phyloP scores from a whole-genome alignment of 768 basidiomycete species.

The Dentipellis sp. region DNA sequence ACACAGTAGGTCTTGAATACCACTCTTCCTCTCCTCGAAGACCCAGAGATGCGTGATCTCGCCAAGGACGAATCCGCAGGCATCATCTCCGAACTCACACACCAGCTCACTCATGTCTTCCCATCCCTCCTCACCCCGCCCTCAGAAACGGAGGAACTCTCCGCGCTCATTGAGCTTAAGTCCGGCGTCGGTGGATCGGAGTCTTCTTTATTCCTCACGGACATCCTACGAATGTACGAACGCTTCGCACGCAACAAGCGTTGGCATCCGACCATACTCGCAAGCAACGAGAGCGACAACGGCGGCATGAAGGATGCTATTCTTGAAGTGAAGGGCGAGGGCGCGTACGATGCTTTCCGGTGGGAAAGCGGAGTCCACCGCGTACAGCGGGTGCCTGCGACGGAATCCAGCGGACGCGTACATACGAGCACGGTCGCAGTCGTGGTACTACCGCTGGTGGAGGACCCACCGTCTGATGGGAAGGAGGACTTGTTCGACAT shows the following conservation, averaged over 20 bases:
- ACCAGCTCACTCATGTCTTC: slow-evolving; percentile 34
- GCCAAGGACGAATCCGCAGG: slow-evolving; percentile 5
- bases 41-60: slow-evolving; percentile 12
- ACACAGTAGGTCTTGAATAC: slow-evolving; percentile 7
- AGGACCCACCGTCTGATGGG: slow-evolving; percentile 40
- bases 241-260: slow-evolving; percentile 44
- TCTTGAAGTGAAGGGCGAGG: slow-evolving; percentile 68
- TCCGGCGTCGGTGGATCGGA: slow-evolving; percentile 91
- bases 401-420: slow-evolving; percentile 78
- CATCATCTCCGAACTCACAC: slow-evolving; percentile 5
- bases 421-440: slow-evolving; percentile 90
- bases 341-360: slow-evolving; percentile 68
- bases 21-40: slow-evolving; percentile 9
- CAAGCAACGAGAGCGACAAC: slow-evolving; percentile 45
- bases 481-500: slow-evolving; percentile 66
- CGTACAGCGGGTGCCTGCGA: slow-evolving; percentile 89
- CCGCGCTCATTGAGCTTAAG: slow-evolving; percentile 84
- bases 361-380: slow-evolving; percentile 97
- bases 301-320: slow-evolving; percentile 76
- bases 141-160: slow-evolving; percentile 53
- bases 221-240: slow-evolving; percentile 77
- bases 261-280: slow-evolving; percentile 57
- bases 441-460: slow-evolving; percentile 73
- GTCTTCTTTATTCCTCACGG: slow-evolving; percentile 69
- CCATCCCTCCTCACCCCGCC: slow-evolving; percentile 68